Percentiles rank a stretch among this genome's conserved stretches.
These are phyloP conservation scores for Parathielavia hyrcaniae DNA, from an alignment of 495 filamentous ascomycete genomes.

Conservation along the genomic window DNA sequence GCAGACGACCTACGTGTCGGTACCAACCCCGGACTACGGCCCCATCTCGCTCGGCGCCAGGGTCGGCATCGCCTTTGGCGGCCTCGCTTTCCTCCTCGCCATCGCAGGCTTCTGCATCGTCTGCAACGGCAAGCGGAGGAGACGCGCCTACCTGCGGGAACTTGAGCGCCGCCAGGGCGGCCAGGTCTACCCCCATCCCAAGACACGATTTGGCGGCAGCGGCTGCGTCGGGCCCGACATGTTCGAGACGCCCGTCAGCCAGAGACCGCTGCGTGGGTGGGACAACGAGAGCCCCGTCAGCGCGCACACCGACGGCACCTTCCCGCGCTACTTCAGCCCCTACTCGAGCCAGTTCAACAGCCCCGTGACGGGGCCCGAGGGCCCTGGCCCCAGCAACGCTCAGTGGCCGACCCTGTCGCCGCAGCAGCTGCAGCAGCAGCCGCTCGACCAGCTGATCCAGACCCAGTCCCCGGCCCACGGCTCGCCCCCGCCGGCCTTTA, in stretches of 20 bases:
- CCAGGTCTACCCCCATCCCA: constrained; percentile 37
- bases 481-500: constrained; percentile 27
- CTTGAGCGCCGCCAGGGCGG: constrained; percentile 31
- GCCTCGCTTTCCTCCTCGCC: constrained; percentile 39
- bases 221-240: constrained; percentile 28
- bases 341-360: constrained; percentile 45
- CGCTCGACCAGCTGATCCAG: constrained; percentile 23
- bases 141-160: constrained; percentile 39
- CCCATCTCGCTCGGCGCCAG: constrained; percentile 45
- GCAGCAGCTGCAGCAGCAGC: constrained; percentile 20
- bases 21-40: constrained; percentile 29
- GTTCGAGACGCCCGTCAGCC: constrained; percentile 46
- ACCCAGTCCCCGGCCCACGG: constrained; percentile 15
- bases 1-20: constrained; percentile 24
- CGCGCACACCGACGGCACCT: constrained; percentile 32
- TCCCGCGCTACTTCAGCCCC: constrained; percentile 45
- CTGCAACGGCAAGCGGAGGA: constrained; percentile 44
- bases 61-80: constrained; percentile 49
- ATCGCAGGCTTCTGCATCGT: constrained; percentile 42
- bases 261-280: constrained; percentile 43
- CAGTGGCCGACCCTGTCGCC: constrained; percentile 30
- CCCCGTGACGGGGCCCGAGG: constrained; percentile 41
- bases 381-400: constrained; percentile 17
- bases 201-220: constrained; percentile 24
- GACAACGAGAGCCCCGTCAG: constrained; percentile 41